Evolutionary conservation across 1,139 yeast species (phyloP).

Genomic region (Lodderomyces elongisporus): DNA sequence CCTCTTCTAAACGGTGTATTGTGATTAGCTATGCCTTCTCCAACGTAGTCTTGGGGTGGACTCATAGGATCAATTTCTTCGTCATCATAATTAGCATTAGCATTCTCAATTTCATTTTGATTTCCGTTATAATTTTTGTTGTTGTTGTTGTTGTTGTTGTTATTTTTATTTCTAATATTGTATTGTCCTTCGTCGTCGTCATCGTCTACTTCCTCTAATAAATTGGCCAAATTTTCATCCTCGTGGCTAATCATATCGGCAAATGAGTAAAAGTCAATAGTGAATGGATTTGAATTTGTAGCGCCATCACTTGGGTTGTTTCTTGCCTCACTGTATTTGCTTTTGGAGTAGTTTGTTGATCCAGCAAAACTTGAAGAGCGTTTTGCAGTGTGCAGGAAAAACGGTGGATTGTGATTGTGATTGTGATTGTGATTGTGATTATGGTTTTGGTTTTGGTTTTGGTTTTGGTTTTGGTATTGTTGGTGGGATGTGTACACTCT

Average conservation of each 20-base stretch:
- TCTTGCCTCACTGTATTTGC: not conserved
- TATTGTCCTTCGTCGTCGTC: constrained; percentile 3
- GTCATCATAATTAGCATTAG: too few species aligned
- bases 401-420: not conserved
- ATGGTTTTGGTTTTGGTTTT: not conserved
- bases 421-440: not conserved
- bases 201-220: constrained; percentile 4
- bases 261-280: constrained; percentile 29
- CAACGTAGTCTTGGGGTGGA: constrained; percentile 1
- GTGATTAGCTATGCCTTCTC: constrained; percentile 1
- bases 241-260: constrained; percentile 24
- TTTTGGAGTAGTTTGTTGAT: constrained; percentile 8
- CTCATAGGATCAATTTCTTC: constrained; percentile 3
- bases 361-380: constrained; percentile 14
- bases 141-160: not conserved
- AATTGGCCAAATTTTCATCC: constrained; percentile 6
- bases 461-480: not conserved
- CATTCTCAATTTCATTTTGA: too few species aligned
- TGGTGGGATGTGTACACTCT: not conserved
- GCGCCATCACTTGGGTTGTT: not conserved
- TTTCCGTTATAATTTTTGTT: not conserved
- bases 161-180: not conserved
- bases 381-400: constrained; percentile 3
- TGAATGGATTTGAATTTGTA: not conserved
- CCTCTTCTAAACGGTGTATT: constrained; percentile 8